phyloP scores from a whole-genome alignment of 1,284 basidiomycete genomes.

The Apiotrichum brassicae region DNA sequence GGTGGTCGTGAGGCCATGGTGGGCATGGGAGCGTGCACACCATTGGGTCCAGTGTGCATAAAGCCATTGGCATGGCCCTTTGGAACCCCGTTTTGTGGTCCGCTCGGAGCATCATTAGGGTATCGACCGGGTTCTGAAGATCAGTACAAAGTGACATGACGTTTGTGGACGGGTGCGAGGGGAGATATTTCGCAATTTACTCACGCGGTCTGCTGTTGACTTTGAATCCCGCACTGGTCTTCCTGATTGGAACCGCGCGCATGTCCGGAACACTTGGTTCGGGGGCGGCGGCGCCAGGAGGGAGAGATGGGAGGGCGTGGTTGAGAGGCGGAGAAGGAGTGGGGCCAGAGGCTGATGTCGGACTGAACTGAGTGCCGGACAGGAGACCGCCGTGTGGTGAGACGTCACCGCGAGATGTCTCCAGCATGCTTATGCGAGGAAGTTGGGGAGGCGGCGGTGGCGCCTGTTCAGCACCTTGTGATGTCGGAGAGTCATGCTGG shows the following conservation, averaged over 20 bases:
- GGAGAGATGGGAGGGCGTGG: neutral
- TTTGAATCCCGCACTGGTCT: neutral
- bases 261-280: neutral
- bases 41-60: neutral
- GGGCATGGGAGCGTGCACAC: neutral
- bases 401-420: neutral
- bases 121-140: no score
- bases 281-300: conserved; percentile 6
- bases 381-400: neutral
- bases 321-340: neutral
- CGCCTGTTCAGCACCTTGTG: neutral
- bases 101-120: no score
- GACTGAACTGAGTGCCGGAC: conserved; percentile 4
- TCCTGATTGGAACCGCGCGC: neutral
- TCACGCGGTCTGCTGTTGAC: neutral
- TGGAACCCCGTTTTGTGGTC: neutral
- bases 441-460: conserved; percentile 7
- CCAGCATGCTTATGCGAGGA: conserved; percentile 6
- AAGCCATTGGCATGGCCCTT: neutral
- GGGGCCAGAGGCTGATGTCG: neutral
- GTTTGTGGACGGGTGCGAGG: no score
- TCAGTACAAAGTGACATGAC: no score
- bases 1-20: no score
- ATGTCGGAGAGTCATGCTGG: neutral
- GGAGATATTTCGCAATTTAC: no score